Evolutionary conservation across 129 eudicot genomes (phyloP), one percentile per base, ranked within the genome.

Genomic region (Chrysanthemum makinoi): DNA sequence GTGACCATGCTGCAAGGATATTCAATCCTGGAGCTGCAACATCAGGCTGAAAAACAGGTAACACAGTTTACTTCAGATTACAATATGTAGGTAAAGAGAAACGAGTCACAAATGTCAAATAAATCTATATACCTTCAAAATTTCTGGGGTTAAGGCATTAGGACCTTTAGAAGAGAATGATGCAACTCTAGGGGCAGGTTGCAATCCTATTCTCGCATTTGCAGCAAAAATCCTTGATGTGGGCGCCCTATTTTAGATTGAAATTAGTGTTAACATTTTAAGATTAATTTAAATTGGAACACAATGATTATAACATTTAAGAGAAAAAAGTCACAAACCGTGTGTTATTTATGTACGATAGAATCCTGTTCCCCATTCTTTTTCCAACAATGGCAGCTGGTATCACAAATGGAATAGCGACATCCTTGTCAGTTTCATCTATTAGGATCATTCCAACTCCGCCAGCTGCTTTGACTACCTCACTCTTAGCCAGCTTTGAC

Each of bases 161-260:
- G 99, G 99, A 44, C 97, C 99, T 76, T 83, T 87, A 4, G 97
- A 87, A 69, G 99, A 94, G 87, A 94, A 94, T 3, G 91, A 72
- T 8, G 96, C 84, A 47, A 94, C 78, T 46, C 82, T 75, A 15
- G 99, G 99, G 66, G 98, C 98, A 51, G 90, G 90, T 74, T 80
- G 88, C 15, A 82, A 72, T 69, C 95, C 95, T 65, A 89, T 13
- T 53, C 68, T 79, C 11, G 90, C 81, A 68, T 78, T 82, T 3
- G 93, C 75, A 53, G 90, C 75, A 16, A 82, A 72, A 66, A 94
- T 81, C 73, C 78, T 86, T 24, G 88, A 62, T 28, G 79, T 79
- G 12, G 95, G 77, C 2, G 73, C 62, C 13, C 98, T 92, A 78
- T 81, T 63, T 12, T 56, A 68, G 35, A 69, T 15, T 10, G 50